Conservation (phyloP, 2,329 filamentous ascomycete genomes). For the Neofusicoccum cordaticola region DNA sequence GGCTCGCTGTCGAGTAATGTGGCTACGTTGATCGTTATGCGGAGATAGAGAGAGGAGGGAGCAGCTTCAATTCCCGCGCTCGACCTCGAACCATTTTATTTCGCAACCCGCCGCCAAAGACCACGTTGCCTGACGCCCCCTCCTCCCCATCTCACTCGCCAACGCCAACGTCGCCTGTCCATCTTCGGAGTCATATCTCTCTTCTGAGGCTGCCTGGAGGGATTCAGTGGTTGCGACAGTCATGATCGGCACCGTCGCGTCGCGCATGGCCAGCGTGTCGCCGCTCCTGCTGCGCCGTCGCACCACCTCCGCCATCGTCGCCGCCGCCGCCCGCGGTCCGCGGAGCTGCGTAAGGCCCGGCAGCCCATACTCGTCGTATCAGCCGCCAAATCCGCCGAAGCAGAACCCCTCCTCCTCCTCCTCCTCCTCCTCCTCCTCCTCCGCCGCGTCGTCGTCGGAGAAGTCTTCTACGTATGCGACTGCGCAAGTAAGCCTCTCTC, state of each 20-base stretch:
- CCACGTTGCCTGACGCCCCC: conserved; percentile 13
- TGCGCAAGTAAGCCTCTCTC: conserved; percentile 6
- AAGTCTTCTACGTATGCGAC: conserved; percentile 9
- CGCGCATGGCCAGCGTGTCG: conserved; percentile 1
- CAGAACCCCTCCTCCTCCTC: no score
- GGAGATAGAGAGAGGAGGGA: background rate
- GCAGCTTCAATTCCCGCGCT: conserved; percentile 5
- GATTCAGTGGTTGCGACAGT: background rate
- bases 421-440: no score
- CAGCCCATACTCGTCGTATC: conserved; percentile 9
- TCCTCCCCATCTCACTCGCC: background rate
- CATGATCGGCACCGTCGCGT: conserved; percentile 4
- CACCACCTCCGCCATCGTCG: background rate
- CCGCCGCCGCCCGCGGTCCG: background rate
- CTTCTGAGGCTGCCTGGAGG: background rate
- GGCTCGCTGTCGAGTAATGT: background rate
- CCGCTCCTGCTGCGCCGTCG: background rate
- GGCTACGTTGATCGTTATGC: conserved; percentile 12
- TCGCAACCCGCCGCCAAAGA: background rate
- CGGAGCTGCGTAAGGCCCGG: background rate
- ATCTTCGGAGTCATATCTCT: conserved; percentile 1
- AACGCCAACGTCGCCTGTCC: background rate
- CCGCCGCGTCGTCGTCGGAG: background rate
- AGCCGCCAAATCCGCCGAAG: conserved; percentile 2
- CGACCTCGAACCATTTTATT: background rate